Evolutionary conservation across 805 yeast species (phyloP).

Genomic region (Candida arabinofermentans): DNA sequence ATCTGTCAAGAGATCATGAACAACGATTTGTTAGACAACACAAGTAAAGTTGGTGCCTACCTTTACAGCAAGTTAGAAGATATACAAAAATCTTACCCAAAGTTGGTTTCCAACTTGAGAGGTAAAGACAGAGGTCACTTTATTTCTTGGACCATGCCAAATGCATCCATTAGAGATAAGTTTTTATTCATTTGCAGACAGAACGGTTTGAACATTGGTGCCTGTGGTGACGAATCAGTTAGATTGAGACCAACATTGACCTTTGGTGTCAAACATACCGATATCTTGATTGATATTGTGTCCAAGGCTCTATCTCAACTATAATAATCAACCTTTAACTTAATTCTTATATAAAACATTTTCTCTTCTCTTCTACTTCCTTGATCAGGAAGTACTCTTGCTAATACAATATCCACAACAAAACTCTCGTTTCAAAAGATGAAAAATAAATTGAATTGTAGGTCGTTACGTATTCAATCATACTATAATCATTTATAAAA

Average conservation of each 20-base stretch:
- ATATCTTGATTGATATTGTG: constrained; percentile 44
- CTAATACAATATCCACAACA: no score
- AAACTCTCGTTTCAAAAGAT: no score
- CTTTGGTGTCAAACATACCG: constrained; percentile 59
- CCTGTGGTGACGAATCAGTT: constrained; percentile 56
- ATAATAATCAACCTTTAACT: not conserved
- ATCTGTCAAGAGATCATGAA: constrained; percentile 52
- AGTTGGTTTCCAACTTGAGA: constrained; percentile 45
- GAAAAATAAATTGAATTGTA: no score
- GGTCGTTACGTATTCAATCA: no score
- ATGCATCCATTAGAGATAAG: constrained; percentile 40
- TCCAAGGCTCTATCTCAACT: constrained; percentile 27
- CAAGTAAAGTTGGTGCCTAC: constrained; percentile 52
- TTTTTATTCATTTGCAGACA: constrained; percentile 43
- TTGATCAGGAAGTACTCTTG: no score
- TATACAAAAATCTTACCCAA: constrained; percentile 39
- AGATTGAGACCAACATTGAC: constrained; percentile 65
- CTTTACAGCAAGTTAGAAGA: constrained; percentile 41
- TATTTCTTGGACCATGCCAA: constrained; percentile 58
- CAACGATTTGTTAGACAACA: constrained; percentile 44
- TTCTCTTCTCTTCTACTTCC: not conserved
- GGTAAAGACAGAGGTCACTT: constrained; percentile 63
- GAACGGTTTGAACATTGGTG: constrained; percentile 63
- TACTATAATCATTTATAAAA: no score
- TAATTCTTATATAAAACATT: not conserved